Percentiles rank a stretch among this genome's conserved stretches.
Evolutionary conservation across 148 eudicot species (phyloP).

Genomic region (Polygonum aviculare): DNA sequence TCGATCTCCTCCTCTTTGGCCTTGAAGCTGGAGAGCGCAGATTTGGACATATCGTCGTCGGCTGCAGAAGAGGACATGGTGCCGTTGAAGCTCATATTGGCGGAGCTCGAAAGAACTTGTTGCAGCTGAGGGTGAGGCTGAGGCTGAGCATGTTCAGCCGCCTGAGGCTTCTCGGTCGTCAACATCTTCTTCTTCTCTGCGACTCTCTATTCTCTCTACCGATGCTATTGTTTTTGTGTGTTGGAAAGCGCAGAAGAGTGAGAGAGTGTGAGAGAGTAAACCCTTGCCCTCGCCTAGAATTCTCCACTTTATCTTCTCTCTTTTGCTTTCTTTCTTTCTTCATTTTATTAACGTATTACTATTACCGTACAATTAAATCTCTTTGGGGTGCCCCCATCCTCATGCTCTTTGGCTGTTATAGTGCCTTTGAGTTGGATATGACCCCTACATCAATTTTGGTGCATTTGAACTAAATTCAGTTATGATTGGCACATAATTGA

Average conservation of each 20-base stretch:
- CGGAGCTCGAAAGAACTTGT: constrained; percentile 5
- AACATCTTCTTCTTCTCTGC: not conserved
- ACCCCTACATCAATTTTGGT: too few relatives aligned
- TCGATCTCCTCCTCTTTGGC: constrained; percentile 88
- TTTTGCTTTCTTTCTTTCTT: not conserved
- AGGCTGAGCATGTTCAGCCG: not conserved
- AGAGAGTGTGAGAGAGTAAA: not conserved
- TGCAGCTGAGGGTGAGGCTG: constrained; percentile 5
- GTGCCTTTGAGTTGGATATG: too few relatives aligned
- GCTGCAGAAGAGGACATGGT: not conserved
- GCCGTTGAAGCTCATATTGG: constrained; percentile 1
- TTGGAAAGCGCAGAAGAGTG: not conserved
- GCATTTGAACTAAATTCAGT: too few relatives aligned
- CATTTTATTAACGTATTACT: too few relatives aligned
- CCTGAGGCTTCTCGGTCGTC: not conserved
- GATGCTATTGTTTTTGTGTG: not conserved
- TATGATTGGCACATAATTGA: too few relatives aligned
- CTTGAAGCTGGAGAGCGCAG: constrained; percentile 7
- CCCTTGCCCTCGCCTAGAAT: not conserved
- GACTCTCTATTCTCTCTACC: not conserved
- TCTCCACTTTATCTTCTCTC: constrained; percentile 6
- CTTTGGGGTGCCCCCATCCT: too few relatives aligned
- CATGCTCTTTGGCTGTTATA: too few relatives aligned
- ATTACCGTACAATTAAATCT: too few relatives aligned
- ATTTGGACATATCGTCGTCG: constrained; percentile 7